Evolutionary conservation across 345 rosid species (phyloP).

Genomic region (Eucalyptus curtisii): DNA sequence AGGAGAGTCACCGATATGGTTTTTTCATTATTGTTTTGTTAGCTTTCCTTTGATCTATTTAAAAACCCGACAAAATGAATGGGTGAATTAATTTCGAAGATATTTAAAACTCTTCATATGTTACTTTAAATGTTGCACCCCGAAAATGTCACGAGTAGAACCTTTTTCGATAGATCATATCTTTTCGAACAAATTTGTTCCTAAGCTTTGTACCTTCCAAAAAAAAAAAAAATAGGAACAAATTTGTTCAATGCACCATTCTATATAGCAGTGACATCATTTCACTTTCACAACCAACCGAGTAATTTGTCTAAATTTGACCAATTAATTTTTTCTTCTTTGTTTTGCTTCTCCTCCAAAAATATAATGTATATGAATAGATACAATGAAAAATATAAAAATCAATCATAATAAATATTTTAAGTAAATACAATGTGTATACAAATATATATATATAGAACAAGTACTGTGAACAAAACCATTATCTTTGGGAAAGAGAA

Average conservation of each 20-base stretch:
- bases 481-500: neutral
- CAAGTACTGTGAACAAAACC: neutral
- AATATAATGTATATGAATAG: neutral
- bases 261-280: neutral
- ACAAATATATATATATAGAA: too few relatives aligned
- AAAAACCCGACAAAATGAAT: neutral
- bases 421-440: too few relatives aligned
- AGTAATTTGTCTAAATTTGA: neutral
- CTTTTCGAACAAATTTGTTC: neutral
- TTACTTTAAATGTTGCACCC: neutral
- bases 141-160: neutral
- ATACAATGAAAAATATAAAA: too few relatives aligned
- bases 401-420: neutral
- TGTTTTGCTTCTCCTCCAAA: neutral
- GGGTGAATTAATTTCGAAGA: neutral
- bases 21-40: neutral
- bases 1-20: neutral
- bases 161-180: neutral
- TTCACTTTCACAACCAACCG: neutral
- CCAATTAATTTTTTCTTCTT: neutral
- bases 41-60: neutral
- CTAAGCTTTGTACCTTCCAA: neutral
- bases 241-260: neutral
- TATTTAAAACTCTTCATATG: neutral
- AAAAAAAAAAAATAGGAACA: neutral